phyloP scores from a whole-genome alignment of 106 monocot species.

The Cymbidium sinense region DNA sequence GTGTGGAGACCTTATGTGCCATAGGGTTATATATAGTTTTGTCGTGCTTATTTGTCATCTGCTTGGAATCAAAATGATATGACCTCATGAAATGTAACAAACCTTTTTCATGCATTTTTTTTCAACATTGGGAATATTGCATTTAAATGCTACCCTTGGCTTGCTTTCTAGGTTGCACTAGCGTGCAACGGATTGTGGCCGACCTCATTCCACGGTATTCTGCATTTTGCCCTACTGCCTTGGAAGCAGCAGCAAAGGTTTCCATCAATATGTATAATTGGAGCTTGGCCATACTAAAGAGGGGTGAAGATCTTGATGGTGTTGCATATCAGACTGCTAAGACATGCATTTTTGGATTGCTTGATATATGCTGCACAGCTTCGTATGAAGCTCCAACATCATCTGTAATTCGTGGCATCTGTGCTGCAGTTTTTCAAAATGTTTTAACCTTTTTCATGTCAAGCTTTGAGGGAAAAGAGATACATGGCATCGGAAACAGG shows the following conservation, averaged over 20 bases:
- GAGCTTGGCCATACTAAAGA: constrained; percentile 61
- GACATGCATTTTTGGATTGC: constrained; percentile 79
- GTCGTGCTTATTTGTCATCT: not conserved
- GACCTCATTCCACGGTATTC: constrained; percentile 92
- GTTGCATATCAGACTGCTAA: constrained; percentile 82
- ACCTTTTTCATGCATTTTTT: not conserved
- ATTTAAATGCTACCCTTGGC: not conserved
- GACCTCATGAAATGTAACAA: not conserved
- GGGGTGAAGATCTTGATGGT: constrained; percentile 73
- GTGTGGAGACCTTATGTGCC: not conserved
- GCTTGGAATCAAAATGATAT: not conserved
- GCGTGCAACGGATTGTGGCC: constrained; percentile 77
- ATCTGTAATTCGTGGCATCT: constrained; percentile 71
- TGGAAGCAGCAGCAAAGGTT: constrained; percentile 81
- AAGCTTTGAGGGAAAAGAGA: constrained; percentile 60
- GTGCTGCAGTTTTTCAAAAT: constrained; percentile 61
- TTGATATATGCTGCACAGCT: constrained; percentile 82
- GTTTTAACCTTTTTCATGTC: constrained; percentile 76
- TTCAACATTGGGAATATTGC: not conserved
- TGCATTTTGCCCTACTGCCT: constrained; percentile 80
- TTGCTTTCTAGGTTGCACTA: constrained; percentile 63
- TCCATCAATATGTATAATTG: constrained; percentile 89
- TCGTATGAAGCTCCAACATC: constrained; percentile 72
- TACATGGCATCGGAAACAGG: constrained; percentile 37
- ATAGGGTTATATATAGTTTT: not conserved